Conservation (phyloP, 371 early-diverging fungal species). For the Mycotypha africana region DNA sequence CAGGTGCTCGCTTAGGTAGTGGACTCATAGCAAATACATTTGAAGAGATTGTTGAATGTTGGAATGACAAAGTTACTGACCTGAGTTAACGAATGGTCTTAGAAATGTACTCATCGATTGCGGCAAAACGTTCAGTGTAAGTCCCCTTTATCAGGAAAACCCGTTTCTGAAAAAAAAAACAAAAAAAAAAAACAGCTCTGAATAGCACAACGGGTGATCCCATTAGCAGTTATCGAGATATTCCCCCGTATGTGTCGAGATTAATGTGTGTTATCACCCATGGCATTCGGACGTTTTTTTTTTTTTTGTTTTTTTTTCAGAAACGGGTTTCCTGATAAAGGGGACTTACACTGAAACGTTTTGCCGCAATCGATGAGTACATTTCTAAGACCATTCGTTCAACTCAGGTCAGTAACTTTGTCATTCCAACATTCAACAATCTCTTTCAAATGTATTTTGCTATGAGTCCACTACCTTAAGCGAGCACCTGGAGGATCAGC, state of each 20-base stretch:
- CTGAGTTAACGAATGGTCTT: neutral
- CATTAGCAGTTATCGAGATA: too few species aligned
- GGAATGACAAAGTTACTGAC: too few species aligned
- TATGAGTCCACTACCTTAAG: conserved; percentile 33
- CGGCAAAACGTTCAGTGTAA: conserved; percentile 89
- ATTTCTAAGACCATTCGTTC: conserved; percentile 51
- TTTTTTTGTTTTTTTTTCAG: too few species aligned
- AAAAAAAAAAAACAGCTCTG: too few species aligned
- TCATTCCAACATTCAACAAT: too few species aligned
- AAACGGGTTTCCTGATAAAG: neutral
- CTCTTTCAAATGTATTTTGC: neutral
- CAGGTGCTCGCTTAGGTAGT: conserved; percentile 61
- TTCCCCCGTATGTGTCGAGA: too few species aligned
- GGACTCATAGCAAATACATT: neutral
- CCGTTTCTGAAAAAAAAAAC: too few species aligned
- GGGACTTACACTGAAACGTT: conserved; percentile 67
- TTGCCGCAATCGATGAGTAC: conserved; percentile 95
- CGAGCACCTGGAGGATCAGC: conserved; percentile 60
- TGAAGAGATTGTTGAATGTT: too few species aligned
- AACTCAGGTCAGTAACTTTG: too few species aligned
- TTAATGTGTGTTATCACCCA: too few species aligned
- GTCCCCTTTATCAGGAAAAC: neutral
- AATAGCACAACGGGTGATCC: too few species aligned
- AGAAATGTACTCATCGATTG: conserved; percentile 92
- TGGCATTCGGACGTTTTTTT: too few species aligned